Percentiles rank a stretch among this genome's conserved stretches.
Conservation (phyloP, 2,329 filamentous ascomycete species). For the Botryotinia calthae region DNA sequence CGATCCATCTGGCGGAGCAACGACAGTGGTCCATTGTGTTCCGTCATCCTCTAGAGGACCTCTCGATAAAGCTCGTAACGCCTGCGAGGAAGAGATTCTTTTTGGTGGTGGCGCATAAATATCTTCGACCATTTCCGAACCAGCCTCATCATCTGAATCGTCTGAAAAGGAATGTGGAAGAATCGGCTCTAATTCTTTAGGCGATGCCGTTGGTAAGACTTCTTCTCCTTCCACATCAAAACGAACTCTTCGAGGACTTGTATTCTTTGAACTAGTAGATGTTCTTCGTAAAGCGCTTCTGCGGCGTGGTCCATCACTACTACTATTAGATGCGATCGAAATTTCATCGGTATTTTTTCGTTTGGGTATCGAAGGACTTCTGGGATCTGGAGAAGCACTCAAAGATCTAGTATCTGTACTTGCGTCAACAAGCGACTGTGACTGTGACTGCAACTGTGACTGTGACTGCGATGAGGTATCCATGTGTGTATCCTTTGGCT, state of each 20-base stretch:
- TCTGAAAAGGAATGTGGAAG: conserved; percentile 22
- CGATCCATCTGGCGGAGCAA: conserved; percentile 37
- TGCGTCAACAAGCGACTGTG: conserved; percentile 24
- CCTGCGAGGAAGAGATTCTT: conserved; percentile 56
- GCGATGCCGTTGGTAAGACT: conserved; percentile 58
- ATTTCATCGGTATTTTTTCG: conserved; percentile 38
- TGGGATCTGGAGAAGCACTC: conserved; percentile 27
- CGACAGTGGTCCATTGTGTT: conserved; percentile 38
- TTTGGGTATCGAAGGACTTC: conserved; percentile 30
- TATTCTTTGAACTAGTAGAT: conserved; percentile 48
- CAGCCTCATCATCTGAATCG: conserved; percentile 39
- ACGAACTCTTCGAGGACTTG: conserved; percentile 60
- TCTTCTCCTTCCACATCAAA: conserved; percentile 61
- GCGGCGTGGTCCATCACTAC: conserved; percentile 50
- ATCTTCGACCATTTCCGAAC: conserved; percentile 36
- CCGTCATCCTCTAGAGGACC: conserved; percentile 49
- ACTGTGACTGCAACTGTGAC: conserved; percentile 20
- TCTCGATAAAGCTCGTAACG: conserved; percentile 51
- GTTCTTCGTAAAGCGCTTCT: conserved; percentile 59
- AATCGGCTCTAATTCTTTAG: conserved; percentile 32
- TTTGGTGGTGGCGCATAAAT: conserved; percentile 46
- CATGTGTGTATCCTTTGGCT: conserved; percentile 27
- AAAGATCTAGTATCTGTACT: conserved; percentile 31
- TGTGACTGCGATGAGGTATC: conserved; percentile 22
- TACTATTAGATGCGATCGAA: conserved; percentile 53